Evolutionary conservation across 768 basidiomycete species (phyloP), one percentile per base, ranked within the genome.

Genomic region (Stropharia rugosoannulata): DNA sequence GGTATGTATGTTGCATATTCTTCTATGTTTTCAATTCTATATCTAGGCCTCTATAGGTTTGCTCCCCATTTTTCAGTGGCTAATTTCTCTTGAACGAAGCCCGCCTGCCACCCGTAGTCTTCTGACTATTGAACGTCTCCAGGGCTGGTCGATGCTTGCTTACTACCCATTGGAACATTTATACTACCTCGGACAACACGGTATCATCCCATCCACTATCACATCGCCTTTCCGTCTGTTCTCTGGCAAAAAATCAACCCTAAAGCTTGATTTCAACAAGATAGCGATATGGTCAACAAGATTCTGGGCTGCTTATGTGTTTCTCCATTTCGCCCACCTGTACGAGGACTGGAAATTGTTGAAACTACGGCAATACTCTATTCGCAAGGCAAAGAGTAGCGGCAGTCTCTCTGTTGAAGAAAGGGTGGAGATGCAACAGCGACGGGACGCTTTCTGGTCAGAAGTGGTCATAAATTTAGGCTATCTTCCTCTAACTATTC

Each of bases 131-230:
- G 90, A 93, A 66, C 86, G 90, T 25, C 73, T 91, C 18, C 90
- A 93, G 66, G 90, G 82, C 15, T 88, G 80, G 81, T 76, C 87
- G 1, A 91, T 93, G 89, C 75, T 93, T 10, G 80, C 75, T 1
- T 93, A 87, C 72, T 93, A 87, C 64, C 91, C 89, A 1, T 76
- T 93, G 44, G 89, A 93, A 62, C 89, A 92, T 59, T 69, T 91
- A 22, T 84, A 78, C 62, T 93, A 89, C 65, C 75, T 93, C 56
- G 66, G 77, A 37, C 74, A 80, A 2, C 83, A 87, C 59, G 75
- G 77, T 15, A 73, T 92, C 51, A 79, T 90, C 35, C 85, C 88
- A 12, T 57, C 80, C 1, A 70, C 74, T n/a, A 61, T 87, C 43
- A 71, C 81, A 8, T 73, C 77, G n/a, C 68, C 81, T 13, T 52